Conservation (phyloP, 331 rosid species). For the Prunus yedoensis region DNA sequence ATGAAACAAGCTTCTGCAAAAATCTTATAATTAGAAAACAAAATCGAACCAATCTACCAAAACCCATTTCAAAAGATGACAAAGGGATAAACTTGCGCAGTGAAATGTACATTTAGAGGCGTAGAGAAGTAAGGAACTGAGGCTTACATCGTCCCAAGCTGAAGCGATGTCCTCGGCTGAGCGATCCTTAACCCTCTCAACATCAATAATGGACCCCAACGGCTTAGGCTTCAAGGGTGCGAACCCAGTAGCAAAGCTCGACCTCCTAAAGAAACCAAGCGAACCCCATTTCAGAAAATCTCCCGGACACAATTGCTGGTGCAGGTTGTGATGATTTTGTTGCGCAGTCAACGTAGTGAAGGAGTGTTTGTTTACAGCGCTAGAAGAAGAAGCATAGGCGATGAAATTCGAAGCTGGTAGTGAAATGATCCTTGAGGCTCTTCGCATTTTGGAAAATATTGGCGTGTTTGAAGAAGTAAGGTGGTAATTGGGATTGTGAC, state of each 20-base stretch:
- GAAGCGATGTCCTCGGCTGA: slow-evolving; percentile 75
- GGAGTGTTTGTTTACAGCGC: slow-evolving; percentile 14
- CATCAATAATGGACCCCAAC: slow-evolving; percentile 70
- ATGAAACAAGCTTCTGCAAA: background rate
- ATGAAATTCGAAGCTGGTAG: slow-evolving; percentile 23
- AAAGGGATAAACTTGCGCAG: background rate
- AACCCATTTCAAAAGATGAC: background rate
- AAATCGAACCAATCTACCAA: background rate
- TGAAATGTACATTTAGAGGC: background rate
- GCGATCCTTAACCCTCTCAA: slow-evolving; percentile 63
- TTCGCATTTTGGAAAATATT: too few species aligned
- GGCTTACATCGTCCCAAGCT: slow-evolving; percentile 85
- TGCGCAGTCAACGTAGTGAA: slow-evolving; percentile 32
- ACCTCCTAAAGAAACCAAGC: slow-evolving; percentile 66
- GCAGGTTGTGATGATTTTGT: slow-evolving; percentile 32
- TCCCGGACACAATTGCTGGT: slow-evolving; percentile 35
- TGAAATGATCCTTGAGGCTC: slow-evolving; percentile 38
- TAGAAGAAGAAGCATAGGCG: slow-evolving; percentile 17
- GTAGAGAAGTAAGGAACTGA: slow-evolving; percentile 5
- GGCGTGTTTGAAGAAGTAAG: too few species aligned
- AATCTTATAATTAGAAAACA: background rate
- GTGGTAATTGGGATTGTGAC: too few species aligned
- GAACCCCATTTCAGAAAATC: slow-evolving; percentile 71
- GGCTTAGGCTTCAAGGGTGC: slow-evolving; percentile 73
- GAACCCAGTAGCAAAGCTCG: slow-evolving; percentile 81